Base-by-base conservation (phyloP, 768 basidiomycete species). In the Infundibulicybe gibba region DNA sequence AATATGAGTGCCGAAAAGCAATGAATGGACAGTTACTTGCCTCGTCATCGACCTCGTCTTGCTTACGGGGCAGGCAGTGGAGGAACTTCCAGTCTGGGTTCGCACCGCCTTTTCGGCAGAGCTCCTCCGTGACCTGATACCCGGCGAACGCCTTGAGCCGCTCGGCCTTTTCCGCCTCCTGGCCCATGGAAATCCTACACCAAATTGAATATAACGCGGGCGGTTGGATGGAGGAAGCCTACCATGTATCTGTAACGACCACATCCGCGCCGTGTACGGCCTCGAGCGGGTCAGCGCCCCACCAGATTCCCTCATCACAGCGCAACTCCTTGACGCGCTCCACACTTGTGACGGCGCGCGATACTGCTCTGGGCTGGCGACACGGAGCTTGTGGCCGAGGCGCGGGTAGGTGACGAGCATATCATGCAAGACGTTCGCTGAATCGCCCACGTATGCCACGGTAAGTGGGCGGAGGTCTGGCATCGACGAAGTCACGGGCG, bases 201-300 rank as follows among this genome's bases (percentile, higher is more conserved):
- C 4, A 14, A 32, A 25, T 21, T 45, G 16, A 17, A 33, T 13
- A 14, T 17, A 32, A 15, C 32, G n/a, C 32, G 8, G 8, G 39
- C 41, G 1, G 11, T 30, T n/a, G 40, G 25, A 31, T 15, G 43
- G 25, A 34, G 43, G 49, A 41, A 40, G 61, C 75, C 48, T 49
- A 91, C 93, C 95, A 99, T 3, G 97, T 99, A 64, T 99, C 97
- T 2, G 97, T 99, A 10, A 97, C 80, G 40, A 97, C 89, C n/a
- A 97, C 81, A 58, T 97, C 91, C 6, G 97, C 97, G 38, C 82
- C 85, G 3, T 83, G 64, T 6, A 97, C 89, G 0, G 97, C 97
- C 61, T 94, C 90, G 43, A 74, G 76, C 1, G 95, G 94, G 55
- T 91, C 86, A 9, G 62, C 68, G 21, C 79, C 79, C 90, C 89